A percentile compares a stretch with the other conserved stretches of the same genome.
These are phyloP conservation scores for Aspergillus niger DNA, from an alignment of 2,329 filamentous ascomycete species.

Conservation along the genomic window DNA sequence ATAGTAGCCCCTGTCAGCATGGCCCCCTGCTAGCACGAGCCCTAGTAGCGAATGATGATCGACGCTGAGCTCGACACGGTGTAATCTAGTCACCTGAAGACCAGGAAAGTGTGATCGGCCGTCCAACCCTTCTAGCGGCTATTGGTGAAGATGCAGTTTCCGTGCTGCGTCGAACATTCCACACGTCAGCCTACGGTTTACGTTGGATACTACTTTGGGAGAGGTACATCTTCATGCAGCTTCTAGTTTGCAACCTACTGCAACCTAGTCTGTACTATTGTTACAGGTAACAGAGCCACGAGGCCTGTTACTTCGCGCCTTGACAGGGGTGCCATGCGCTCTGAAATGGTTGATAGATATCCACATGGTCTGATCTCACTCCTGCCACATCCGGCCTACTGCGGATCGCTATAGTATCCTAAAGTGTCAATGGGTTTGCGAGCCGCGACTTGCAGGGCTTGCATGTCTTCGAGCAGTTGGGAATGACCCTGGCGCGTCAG, in stretches of 20 bases:
- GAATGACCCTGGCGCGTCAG: background rate
- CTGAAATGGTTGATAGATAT: background rate
- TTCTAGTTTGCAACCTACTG: constrained; percentile 4
- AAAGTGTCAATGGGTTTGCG: background rate
- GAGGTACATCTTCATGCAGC: constrained; percentile 7
- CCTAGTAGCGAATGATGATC: background rate
- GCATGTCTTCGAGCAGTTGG: background rate
- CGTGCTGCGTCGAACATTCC: constrained; percentile 4
- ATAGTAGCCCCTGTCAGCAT: constrained; percentile 1
- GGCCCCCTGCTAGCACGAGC: background rate
- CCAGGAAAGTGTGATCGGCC: constrained; percentile 7
- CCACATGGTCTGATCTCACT: constrained; percentile 15
- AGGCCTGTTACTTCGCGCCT: background rate
- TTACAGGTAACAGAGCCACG: constrained; percentile 2
- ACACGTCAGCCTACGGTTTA: constrained; percentile 1
- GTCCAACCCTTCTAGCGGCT: background rate
- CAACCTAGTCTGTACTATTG: background rate
- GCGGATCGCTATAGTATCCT: background rate
- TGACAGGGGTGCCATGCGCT: constrained; percentile 14
- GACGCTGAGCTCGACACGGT: constrained; percentile 8
- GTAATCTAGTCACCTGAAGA: constrained; percentile 2
- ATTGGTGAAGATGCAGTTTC: constrained; percentile 3
- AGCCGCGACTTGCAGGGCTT: background rate
- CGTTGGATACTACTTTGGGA: constrained; percentile 10
- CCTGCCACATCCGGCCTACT: background rate